Evolutionary conservation across 495 filamentous ascomycete genomes (phyloP), one percentile per base, ranked within the genome.

Genomic region (Trichocladium uniseriatum): DNA sequence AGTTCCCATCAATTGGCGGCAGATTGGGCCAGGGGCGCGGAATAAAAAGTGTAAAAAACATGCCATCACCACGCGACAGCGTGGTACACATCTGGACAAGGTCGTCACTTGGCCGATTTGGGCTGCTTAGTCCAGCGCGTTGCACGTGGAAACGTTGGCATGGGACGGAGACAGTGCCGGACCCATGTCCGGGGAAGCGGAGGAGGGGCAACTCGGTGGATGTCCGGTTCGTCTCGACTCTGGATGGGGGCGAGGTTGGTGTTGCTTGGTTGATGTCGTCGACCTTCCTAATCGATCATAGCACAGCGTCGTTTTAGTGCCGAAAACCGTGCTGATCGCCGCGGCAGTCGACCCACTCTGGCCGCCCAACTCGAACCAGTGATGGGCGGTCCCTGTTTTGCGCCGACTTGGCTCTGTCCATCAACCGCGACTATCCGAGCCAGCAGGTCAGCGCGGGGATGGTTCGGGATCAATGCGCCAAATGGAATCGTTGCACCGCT

Each of bases 141-240:
- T 28, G 42, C 42, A 44, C 42, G 37, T 40, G 37, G 18, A 32
- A 21, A 41, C 10, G 22, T 29, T 31, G 29, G 10, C 11, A 13
- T 14, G 0, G 40, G 40, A 16, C 28, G 40, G 40, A 13, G 28
- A 14, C 19, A 16, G 3, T 36, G 38, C 29, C 47, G 19, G 48
- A 27, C n/a, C 47, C 39, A 29, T 29, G 48, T 50, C 48, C 48
- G 48, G 48, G 48, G 40, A 43, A 43, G 29, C 38, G 32, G 39
- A 43, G 35, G 48, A 37, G 32, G 19, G 7, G 19, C n/a, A n/a
- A n/a, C n/a, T n/a, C n/a, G 24, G 24, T 27, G 24, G 24, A 27
- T 3, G 8, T 3, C 24, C 24, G n/a, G 24, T 27, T 27, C 24
- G 24, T 27, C 4, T 27, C 4, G 8, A 8, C 24, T 27, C 24